phyloP scores from a whole-genome alignment of 2,329 filamentous ascomycete species.

The Setomelanomma holmii region DNA sequence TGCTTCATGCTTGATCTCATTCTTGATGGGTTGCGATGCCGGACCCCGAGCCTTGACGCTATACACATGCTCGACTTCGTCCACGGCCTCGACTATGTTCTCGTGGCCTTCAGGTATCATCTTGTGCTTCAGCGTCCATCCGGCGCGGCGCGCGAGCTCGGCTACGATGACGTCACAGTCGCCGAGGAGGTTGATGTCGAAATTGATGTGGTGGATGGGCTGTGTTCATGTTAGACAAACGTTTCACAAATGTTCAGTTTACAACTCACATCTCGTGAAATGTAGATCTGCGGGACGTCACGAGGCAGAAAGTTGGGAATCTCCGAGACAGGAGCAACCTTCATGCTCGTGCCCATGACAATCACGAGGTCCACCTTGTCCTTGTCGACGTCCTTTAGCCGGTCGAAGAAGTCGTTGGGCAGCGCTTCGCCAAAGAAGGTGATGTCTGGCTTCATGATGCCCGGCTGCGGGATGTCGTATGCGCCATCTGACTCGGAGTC shows the following conservation, averaged over 20 bases:
- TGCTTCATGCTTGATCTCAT: conserved; percentile 14
- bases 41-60: conserved; percentile 33
- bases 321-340: conserved; percentile 93
- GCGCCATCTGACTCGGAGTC: conserved; percentile 65
- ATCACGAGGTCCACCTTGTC: conserved; percentile 86
- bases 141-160: conserved; percentile 81
- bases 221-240: conserved; percentile 37
- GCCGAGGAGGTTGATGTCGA: conserved; percentile 95
- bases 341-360: conserved; percentile 94
- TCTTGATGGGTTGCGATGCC: conserved; percentile 20
- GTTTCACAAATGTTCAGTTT: background rate
- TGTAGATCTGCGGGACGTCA: conserved; percentile 88
- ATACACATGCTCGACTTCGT: conserved; percentile 39
- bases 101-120: conserved; percentile 77
- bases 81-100: conserved; percentile 59
- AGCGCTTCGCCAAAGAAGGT: conserved; percentile 96
- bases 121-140: conserved; percentile 81
- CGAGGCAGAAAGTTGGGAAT: conserved; percentile 81
- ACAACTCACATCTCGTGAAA: conserved; percentile 73
- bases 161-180: conserved; percentile 91
- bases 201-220: conserved; percentile 87
- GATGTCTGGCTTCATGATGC: conserved; percentile 96
- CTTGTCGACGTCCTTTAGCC: conserved; percentile 81
- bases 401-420: conserved; percentile 80
- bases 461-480: conserved; percentile 71